Evolutionary conservation across 148 eudicot genomes (phyloP), one percentile per base, ranked within the genome.

Genomic region (Camellia lanceoleosa): DNA sequence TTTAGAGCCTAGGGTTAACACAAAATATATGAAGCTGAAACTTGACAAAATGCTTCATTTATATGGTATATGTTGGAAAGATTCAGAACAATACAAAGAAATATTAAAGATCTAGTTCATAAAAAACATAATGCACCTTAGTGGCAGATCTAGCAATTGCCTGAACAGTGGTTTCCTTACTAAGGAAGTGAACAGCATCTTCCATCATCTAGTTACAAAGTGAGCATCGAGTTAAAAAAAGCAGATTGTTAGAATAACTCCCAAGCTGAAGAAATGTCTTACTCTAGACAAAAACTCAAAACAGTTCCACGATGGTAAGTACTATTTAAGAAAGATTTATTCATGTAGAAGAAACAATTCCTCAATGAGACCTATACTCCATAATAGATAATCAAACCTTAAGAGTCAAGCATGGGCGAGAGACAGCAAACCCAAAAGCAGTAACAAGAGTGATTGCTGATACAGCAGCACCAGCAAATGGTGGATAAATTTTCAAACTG

Each of bases 401-500:
- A 68, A 96, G 97, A 79, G 99, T 92, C 83, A 96, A 83, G 84
- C 99, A 96, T 69, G 98, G 93, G 68, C 99, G 97, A 64, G 99
- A 96, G 79, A 96, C 98, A 15, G 99, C 99, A 91, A 96, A 96
- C 52, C 98, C 99, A 82, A 96, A 96, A 76, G 99, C 87, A 79
- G 92, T 95, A 88, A 96, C 99, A 73, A 96, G 92, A 72, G 99
- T 96, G 82, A 96, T 74, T n/a, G 99, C 99, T 70, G 99, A 96
- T 68, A 96, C 99, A 68, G 99, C 98, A 84, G 99, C 98, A 76
- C 99, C 99, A 83, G 97, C 95, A 85, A 93, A 96, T 10, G 99
- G 99, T 54, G 99, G 98, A 85, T 93, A 96, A 23, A 96, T 92
- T 76, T 87, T 89, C 85, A 96, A 87, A 87, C 99, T 96, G 78